Percentiles rank a stretch among this genome's conserved stretches.
Conservation (phyloP, 2,329 filamentous ascomycete species). For the Claviceps humidiphila region DNA sequence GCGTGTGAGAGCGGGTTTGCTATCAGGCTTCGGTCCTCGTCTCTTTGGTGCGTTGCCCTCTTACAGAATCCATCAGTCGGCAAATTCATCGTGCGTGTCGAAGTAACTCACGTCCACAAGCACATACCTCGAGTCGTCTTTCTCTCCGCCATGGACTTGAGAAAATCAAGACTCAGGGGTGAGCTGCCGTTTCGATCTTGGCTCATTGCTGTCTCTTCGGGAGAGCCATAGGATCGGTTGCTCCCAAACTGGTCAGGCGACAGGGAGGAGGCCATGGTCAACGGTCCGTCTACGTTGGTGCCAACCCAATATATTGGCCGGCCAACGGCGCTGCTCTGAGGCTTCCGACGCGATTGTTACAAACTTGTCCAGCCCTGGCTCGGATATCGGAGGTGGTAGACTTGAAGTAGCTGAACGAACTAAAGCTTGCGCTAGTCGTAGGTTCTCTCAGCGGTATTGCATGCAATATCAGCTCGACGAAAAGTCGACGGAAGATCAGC, state of each 20-base stretch:
- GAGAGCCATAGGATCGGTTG: slow-evolving; percentile 14
- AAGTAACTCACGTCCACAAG: background rate
- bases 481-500: too few species aligned
- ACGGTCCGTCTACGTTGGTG: background rate
- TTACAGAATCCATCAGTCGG: slow-evolving; percentile 16
- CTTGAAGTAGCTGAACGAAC: background rate
- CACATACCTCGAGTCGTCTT: slow-evolving; percentile 58
- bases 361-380: background rate
- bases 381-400: background rate
- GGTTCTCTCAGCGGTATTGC: background rate
- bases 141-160: slow-evolving; percentile 59
- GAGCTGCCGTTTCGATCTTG: slow-evolving; percentile 27
- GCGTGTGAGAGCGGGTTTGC: slow-evolving; percentile 82
- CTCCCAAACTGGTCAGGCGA: slow-evolving; percentile 26
- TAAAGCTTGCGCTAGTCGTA: background rate
- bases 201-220: slow-evolving; percentile 14
- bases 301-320: background rate
- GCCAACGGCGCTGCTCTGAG: background rate
- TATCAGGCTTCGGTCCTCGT: slow-evolving; percentile 89
- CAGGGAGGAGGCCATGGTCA: slow-evolving; percentile 24
- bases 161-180: slow-evolving; percentile 43
- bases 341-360: background rate
- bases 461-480: background rate
- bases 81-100: background rate
- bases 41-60: slow-evolving; percentile 81